phyloP scores from a whole-genome alignment of 139 green algal genomes.

The Tetradesmus lagerheimii region DNA sequence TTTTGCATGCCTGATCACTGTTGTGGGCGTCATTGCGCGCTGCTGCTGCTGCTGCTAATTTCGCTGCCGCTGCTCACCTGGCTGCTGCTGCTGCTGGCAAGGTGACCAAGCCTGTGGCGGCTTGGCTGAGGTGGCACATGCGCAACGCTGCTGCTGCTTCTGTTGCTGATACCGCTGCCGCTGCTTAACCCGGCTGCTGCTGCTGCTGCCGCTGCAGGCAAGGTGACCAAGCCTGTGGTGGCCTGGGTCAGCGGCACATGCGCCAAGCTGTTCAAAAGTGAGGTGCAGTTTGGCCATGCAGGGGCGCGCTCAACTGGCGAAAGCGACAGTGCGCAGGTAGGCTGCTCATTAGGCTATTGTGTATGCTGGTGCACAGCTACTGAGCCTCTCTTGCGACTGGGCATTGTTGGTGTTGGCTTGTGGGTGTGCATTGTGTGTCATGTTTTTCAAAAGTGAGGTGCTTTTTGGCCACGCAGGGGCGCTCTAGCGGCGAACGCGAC shows the following conservation, averaged over 20 bases:
- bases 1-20: too few relatives aligned
- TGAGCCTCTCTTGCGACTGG: too few relatives aligned
- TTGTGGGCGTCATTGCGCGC: too few relatives aligned
- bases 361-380: background rate
- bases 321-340: conserved; percentile 72
- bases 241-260: conserved; percentile 93
- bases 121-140: conserved; percentile 90
- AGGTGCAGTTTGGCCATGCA: conserved; percentile 98
- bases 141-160: conserved; percentile 72
- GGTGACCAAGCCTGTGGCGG: conserved; percentile 94
- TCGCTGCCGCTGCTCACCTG: background rate
- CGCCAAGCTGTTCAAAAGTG: conserved; percentile 93
- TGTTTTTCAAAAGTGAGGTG: too few relatives aligned
- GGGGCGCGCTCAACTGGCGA: conserved; percentile 80
- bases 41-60: background rate
- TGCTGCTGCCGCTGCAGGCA: conserved; percentile 77
- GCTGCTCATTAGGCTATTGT: background rate
- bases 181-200: conserved; percentile 78
- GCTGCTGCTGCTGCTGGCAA: conserved; percentile 7
- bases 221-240: conserved; percentile 95
- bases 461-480: too few relatives aligned
- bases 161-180: conserved; percentile 79
- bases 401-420: too few relatives aligned
- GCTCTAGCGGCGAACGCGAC: too few relatives aligned
- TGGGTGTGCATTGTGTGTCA: too few relatives aligned